These are phyloP conservation scores for Termitomyces titanicus DNA, from an alignment of 768 basidiomycete species.

Conservation along the genomic window DNA sequence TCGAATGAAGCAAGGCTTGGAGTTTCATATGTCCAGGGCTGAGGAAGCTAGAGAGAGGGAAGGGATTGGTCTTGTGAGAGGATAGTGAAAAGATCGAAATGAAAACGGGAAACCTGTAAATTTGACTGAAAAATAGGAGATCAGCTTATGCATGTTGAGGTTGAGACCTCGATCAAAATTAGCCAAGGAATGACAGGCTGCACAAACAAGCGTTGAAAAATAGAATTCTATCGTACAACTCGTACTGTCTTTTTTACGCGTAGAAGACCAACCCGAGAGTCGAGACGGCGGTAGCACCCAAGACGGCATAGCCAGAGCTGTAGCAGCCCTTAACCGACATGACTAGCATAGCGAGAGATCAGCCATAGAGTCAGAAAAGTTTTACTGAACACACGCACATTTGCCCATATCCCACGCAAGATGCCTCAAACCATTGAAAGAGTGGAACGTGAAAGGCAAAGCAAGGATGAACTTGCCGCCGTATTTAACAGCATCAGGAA, in stretches of 20 bases:
- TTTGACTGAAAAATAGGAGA: too few species aligned
- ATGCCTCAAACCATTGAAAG: conserved; percentile 87
- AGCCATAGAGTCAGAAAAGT: not conserved
- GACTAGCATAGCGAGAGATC: conserved; percentile 42
- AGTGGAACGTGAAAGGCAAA: conserved; percentile 88
- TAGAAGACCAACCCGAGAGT: conserved; percentile 65
- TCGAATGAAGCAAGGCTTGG: too few species aligned
- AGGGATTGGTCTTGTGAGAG: too few species aligned
- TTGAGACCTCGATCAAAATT: too few species aligned
- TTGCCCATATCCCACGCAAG: conserved; percentile 85
- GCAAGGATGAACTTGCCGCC: conserved; percentile 77
- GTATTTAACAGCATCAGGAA: conserved; percentile 78
- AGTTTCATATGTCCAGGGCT: too few species aligned
- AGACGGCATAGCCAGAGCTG: conserved; percentile 75
- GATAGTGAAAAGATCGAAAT: too few species aligned
- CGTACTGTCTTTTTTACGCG: conserved; percentile 25
- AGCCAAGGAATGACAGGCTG: not conserved
- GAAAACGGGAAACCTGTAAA: too few species aligned
- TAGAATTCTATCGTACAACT: not conserved
- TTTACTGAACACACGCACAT: conserved; percentile 42
- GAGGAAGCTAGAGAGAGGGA: too few species aligned
- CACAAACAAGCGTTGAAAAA: not conserved
- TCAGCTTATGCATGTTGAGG: too few species aligned
- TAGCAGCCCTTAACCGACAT: conserved; percentile 79
- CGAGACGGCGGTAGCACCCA: conserved; percentile 73